Conservation (phyloP, 768 basidiomycete species). For the Termitomyces sp. region DNA sequence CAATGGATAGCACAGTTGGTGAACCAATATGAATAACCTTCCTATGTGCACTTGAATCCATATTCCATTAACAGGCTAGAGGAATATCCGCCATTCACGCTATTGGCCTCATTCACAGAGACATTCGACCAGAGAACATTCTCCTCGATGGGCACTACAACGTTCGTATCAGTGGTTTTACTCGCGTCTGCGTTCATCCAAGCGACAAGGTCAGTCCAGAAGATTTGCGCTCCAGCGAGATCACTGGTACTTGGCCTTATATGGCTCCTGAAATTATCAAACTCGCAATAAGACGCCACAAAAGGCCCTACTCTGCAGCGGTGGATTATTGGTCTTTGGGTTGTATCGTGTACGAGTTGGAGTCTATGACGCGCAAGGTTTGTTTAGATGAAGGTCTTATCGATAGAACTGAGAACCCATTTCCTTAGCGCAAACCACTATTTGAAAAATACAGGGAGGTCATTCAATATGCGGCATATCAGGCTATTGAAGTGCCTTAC, state of each 20-base stretch:
- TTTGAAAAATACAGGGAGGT: background rate
- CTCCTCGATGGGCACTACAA: background rate
- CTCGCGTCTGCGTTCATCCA: background rate
- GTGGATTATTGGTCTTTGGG: conserved; percentile 5
- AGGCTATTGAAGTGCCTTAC: background rate
- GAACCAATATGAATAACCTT: background rate
- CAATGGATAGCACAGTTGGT: conserved; percentile 1
- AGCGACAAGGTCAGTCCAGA: background rate
- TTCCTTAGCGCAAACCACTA: background rate
- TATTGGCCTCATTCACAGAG: background rate
- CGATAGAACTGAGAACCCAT: background rate
- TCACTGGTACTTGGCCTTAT: conserved; percentile 5
- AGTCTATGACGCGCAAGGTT: background rate
- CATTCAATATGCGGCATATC: background rate
- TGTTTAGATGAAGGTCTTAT: background rate
- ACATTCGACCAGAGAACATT: conserved; percentile 3
- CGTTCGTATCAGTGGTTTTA: background rate
- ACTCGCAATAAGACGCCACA: background rate
- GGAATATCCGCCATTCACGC: background rate
- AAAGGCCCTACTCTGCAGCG: background rate
- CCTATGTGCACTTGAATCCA: background rate
- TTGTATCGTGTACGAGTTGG: conserved; percentile 1
- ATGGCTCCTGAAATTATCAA: background rate
- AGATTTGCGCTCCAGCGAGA: background rate
- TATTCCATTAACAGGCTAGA: background rate